Evolutionary conservation across 139 green algal genomes (phyloP).

Genomic region (Coelastrella sp.): DNA sequence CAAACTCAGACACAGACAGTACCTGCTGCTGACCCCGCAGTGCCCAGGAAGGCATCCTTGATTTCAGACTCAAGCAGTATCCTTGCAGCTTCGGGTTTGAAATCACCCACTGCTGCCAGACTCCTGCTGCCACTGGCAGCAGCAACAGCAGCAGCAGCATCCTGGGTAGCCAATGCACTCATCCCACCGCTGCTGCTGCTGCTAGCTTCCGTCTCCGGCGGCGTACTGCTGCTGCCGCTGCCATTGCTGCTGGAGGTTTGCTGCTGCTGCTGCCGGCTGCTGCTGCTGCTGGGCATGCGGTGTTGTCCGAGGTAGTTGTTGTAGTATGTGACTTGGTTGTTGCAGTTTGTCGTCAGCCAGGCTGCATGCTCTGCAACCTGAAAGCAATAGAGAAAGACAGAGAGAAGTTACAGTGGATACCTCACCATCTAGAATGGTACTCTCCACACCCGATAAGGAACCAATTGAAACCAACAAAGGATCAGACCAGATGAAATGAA

Average conservation of each 20-base stretch:
- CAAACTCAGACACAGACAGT: too few species aligned
- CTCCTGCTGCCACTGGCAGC: background rate
- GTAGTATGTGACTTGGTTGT: slow-evolving; percentile 81
- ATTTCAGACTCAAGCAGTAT: slow-evolving; percentile 86
- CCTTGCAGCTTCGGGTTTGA: slow-evolving; percentile 12
- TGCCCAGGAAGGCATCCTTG: slow-evolving; percentile 79
- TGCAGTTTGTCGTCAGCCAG: slow-evolving; percentile 88
- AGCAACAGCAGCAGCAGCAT: background rate
- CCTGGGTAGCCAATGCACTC: slow-evolving; percentile 68
- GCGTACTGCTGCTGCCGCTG: slow-evolving; percentile 41
- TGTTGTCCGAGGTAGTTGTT: slow-evolving; percentile 45
- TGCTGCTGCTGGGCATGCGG: slow-evolving; percentile 46
- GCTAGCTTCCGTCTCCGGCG: slow-evolving; percentile 26
- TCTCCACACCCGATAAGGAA: background rate
- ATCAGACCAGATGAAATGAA: too few species aligned
- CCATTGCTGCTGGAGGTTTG: slow-evolving; percentile 38
- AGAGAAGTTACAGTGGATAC: background rate
- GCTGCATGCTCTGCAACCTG: slow-evolving; percentile 74
- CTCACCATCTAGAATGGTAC: background rate
- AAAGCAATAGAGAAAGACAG: too few species aligned
- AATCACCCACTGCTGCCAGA: background rate
- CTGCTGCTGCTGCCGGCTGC: slow-evolving; percentile 35
- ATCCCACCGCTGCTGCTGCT: slow-evolving; percentile 32
- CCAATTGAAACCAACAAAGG: background rate
- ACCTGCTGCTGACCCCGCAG: slow-evolving; percentile 72